phyloP scores from a whole-genome alignment of 352 stramenopile species.

The Globisporangium spinosum region DNA sequence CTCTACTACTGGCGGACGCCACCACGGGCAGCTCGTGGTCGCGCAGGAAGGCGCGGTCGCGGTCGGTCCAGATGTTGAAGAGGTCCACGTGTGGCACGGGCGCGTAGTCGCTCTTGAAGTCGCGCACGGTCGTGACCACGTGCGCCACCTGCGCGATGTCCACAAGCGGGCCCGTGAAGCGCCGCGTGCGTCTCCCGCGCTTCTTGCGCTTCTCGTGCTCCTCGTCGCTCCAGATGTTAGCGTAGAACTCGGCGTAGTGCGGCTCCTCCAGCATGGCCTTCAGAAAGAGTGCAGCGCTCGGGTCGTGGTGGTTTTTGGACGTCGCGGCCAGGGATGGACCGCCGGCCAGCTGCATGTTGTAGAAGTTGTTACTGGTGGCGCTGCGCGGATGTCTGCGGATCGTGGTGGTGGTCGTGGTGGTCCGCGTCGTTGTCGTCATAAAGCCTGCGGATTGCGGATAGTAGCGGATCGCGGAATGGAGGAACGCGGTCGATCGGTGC shows the following conservation, averaged over 20 bases:
- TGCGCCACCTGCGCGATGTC: conserved; percentile 75
- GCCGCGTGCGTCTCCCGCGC: conserved; percentile 18
- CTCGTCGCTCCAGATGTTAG: conserved; percentile 51
- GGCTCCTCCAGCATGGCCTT: conserved; percentile 33
- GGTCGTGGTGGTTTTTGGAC: background rate
- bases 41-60: conserved; percentile 11
- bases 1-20: background rate
- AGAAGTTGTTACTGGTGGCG: background rate
- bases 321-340: background rate
- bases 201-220: conserved; percentile 38
- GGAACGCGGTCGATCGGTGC: background rate
- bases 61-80: conserved; percentile 60
- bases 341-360: background rate
- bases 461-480: conserved; percentile 25
- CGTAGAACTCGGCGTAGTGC: conserved; percentile 50
- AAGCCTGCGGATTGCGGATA: conserved; percentile 23
- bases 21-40: conserved; percentile 11
- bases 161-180: conserved; percentile 31
- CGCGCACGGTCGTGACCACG: conserved; percentile 55
- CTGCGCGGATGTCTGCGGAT: conserved; percentile 4
- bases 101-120: conserved; percentile 72
- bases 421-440: conserved; percentile 20
- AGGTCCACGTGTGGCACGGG: conserved; percentile 19
- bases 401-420: conserved; percentile 24
- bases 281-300: conserved; percentile 8